These are phyloP conservation scores for Ceratocystis papillata DNA, from an alignment of 2,329 filamentous ascomycete genomes.

Conservation along the genomic window DNA sequence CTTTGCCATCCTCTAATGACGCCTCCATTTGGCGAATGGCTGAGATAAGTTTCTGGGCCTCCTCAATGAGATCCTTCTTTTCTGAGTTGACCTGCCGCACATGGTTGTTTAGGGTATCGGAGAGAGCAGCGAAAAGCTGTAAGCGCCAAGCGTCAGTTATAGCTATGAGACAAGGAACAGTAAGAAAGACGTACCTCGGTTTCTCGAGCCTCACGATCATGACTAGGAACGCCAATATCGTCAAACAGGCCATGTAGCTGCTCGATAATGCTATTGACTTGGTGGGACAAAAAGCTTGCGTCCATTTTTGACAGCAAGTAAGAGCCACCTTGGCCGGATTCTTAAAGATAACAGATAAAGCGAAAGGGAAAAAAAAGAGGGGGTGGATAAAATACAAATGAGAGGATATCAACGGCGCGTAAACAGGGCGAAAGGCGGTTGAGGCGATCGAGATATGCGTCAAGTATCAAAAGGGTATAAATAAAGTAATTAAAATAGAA, in stretches of 20 bases:
- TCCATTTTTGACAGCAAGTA: slow-evolving; percentile 50
- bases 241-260: slow-evolving; percentile 93
- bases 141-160: slow-evolving; percentile 13
- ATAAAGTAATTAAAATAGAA: background rate
- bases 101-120: slow-evolving; percentile 83
- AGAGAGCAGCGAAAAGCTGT: slow-evolving; percentile 82
- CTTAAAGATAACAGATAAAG: slow-evolving; percentile 10
- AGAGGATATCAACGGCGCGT: slow-evolving; percentile 1
- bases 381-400: slow-evolving; percentile 9
- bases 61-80: slow-evolving; percentile 82
- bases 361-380: slow-evolving; percentile 13
- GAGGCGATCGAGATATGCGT: background rate
- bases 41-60: slow-evolving; percentile 74
- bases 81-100: slow-evolving; percentile 73
- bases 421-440: background rate
- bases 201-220: slow-evolving; percentile 85
- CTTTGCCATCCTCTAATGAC: slow-evolving; percentile 67
- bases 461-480: slow-evolving; percentile 2
- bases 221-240: slow-evolving; percentile 87
- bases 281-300: slow-evolving; percentile 82
- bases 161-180: background rate
- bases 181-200: slow-evolving; percentile 55
- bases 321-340: background rate
- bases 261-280: slow-evolving; percentile 87
- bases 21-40: slow-evolving; percentile 88